Base-by-base conservation (phyloP, 2,329 filamentous ascomycete genomes). In the Setomelanomma holmii region DNA sequence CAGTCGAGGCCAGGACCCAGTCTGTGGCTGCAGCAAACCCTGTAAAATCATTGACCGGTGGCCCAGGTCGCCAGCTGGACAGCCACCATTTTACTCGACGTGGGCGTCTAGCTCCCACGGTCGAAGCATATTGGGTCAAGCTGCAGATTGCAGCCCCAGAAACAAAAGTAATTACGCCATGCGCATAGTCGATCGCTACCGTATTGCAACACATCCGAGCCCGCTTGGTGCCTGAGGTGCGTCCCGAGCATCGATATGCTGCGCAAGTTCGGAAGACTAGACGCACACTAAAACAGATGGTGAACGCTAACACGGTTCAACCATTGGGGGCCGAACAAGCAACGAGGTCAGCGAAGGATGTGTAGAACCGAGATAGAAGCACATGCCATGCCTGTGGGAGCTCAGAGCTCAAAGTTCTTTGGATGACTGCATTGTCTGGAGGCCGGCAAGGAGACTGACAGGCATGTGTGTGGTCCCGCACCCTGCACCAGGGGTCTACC, bases 1-100 rank as follows among this genome's bases (percentile, higher is more conserved):
- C 51, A 27, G 30, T 22, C 30, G 23, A 33, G 46, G 49, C 49
- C 53, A 51, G 52, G 35, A 33, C 43, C 54, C 43, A 51, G 27
- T 42, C 21, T 24, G 16, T 35, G 45, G 19, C 10, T 34, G 53
- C 52, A 36, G 47, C 38, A 14, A 47, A 23, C 61, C 58, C 58
- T 65, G 61, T 45, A 52, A 34, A 20, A 6, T 46, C 54, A 48
- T 66, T 72, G 55, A 74, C 71, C 69, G 71, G 71, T 72, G 61
- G 57, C 44, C 40, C 49, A 35, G 35, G 42, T 51, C 49, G 56
- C 55, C 60, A 64, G 60, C 55, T 27, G 22, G 62, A 61, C 53
- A 56, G 66, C 69, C 68, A 71, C 65, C 62, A 66, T 57, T 59
- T 53, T 49, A 22, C 46, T 49, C 30, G 55, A 63, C 58, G 57